Conservation (phyloP, 306 rosid species). For the Vigna angularis region DNA sequence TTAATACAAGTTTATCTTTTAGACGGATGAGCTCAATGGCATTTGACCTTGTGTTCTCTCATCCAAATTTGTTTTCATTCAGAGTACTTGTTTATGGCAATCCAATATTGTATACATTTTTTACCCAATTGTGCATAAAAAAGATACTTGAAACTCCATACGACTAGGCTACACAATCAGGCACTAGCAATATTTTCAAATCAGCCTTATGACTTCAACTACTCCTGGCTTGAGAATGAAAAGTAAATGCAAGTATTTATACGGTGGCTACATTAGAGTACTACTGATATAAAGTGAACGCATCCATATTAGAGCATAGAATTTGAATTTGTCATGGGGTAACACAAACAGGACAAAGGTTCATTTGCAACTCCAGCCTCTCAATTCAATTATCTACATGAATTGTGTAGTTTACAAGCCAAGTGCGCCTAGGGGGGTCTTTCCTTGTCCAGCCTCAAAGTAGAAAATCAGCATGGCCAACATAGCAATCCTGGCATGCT, state of each 20-base stretch:
- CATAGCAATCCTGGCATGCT: constrained; percentile 96
- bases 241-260: constrained; percentile 23
- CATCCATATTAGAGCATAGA: constrained; percentile 39
- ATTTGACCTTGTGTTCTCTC: constrained; percentile 4
- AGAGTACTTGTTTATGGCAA: constrained; percentile 16
- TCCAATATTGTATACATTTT: background rate
- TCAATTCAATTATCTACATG: constrained; percentile 67
- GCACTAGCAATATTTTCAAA: constrained; percentile 7
- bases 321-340: constrained; percentile 41
- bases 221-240: constrained; percentile 18
- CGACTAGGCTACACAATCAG: background rate
- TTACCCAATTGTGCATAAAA: background rate
- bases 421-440: constrained; percentile 96
- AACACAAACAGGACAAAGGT: constrained; percentile 40
- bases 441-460: constrained; percentile 99
- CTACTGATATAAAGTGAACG: constrained; percentile 39
- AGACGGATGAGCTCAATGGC: background rate
- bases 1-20: constrained; percentile 4
- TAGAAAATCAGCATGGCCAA: constrained; percentile 94
- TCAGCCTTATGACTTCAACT: constrained; percentile 31
- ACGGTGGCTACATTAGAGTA: constrained; percentile 20
- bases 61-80: background rate
- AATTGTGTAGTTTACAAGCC: constrained; percentile 69
- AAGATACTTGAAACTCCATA: background rate
- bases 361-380: constrained; percentile 48